These are phyloP conservation scores for Fennellomyces sp. DNA, from an alignment of 371 early-diverging fungal species.

Conservation along the genomic window DNA sequence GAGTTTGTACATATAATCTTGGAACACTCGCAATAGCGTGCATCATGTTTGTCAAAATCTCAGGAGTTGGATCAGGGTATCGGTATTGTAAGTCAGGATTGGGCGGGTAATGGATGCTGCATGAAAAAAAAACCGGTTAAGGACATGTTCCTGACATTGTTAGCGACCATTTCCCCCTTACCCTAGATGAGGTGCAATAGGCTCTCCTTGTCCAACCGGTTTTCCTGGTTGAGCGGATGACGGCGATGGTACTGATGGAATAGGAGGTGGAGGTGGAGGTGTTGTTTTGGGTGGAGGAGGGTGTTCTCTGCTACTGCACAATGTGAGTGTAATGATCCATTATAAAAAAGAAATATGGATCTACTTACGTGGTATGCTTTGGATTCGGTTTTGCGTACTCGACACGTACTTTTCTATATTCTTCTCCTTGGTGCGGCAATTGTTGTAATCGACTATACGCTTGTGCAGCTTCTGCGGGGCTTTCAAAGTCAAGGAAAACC, in stretches of 20 bases:
- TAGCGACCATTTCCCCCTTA: constrained; percentile 6
- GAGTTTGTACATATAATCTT: constrained; percentile 63
- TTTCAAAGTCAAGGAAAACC: constrained; percentile 54
- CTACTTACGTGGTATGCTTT: constrained; percentile 9
- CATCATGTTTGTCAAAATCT: constrained; percentile 50
- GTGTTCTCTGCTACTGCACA: constrained; percentile 15
- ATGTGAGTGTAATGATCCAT: neutral
- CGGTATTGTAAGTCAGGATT: constrained; percentile 52
- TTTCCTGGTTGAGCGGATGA: neutral
- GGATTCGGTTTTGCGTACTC: constrained; percentile 54
- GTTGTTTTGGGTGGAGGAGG: neutral
- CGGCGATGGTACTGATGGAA: neutral
- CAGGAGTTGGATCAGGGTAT: constrained; percentile 61
- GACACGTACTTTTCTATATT: constrained; percentile 35
- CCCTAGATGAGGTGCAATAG: constrained; percentile 38
- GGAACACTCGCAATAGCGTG: constrained; percentile 58
- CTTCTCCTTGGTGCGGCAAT: constrained; percentile 22
- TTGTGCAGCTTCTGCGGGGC: constrained; percentile 35
- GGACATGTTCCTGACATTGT: too few relatives aligned
- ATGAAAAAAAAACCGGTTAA: neutral
- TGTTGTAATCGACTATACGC: constrained; percentile 31
- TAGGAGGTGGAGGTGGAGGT: neutral
- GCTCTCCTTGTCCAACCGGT: neutral
- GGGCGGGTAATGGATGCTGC: constrained; percentile 46
- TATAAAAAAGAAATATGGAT: neutral